Evolutionary conservation across 2,329 filamentous ascomycete genomes (phyloP).

Genomic region (Curvularia verruculosa): DNA sequence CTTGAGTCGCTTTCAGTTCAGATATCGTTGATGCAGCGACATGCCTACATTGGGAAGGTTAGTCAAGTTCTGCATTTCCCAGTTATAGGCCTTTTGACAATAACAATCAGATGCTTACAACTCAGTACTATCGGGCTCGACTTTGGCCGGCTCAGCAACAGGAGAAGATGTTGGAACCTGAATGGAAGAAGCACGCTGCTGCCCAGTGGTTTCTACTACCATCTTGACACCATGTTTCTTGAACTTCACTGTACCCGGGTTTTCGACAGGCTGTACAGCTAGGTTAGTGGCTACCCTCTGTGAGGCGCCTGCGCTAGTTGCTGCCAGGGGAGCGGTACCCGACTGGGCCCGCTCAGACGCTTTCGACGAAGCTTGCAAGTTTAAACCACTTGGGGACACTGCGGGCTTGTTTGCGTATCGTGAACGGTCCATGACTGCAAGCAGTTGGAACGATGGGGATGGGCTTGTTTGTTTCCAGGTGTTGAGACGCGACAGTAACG

Average conservation of each 20-base stretch:
- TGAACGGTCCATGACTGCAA: constrained; percentile 22
- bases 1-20: neutral
- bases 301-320: neutral
- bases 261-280: constrained; percentile 30
- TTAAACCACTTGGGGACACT: neutral
- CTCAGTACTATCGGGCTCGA: constrained; percentile 15
- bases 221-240: constrained; percentile 41
- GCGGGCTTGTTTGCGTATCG: constrained; percentile 14
- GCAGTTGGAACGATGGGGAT: neutral
- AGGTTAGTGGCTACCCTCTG: constrained; percentile 25
- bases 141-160: constrained; percentile 10
- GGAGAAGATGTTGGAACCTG: constrained; percentile 3
- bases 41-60: constrained; percentile 6
- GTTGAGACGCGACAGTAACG: too few species aligned
- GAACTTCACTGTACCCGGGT: constrained; percentile 26
- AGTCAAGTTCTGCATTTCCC: constrained; percentile 3
- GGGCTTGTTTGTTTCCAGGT: too few species aligned
- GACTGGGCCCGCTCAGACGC: neutral
- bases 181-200: neutral
- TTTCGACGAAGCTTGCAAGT: neutral
- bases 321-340: neutral
- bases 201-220: constrained; percentile 26
- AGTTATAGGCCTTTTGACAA: neutral
- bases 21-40: neutral
- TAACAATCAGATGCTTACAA: constrained; percentile 16